phyloP scores from a whole-genome alignment of 2,329 filamentous ascomycete genomes.

The Metarhizium robertsii region DNA sequence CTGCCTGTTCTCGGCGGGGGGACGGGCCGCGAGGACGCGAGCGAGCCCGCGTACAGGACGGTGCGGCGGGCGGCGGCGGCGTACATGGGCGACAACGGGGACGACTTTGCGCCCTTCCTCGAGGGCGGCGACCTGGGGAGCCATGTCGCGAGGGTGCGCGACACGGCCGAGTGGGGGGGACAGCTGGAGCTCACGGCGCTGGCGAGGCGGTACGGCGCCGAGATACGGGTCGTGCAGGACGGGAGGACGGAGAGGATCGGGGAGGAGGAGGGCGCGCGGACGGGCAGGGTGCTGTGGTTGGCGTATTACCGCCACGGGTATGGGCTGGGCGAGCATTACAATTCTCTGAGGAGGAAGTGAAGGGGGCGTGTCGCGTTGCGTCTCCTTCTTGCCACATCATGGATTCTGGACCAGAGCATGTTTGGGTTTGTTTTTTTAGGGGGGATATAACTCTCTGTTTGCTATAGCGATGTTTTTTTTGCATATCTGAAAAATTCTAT shows the following conservation, averaged over 20 bases:
- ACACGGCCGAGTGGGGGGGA: constrained; percentile 93
- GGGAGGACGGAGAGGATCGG: constrained; percentile 69
- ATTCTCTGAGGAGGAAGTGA: constrained; percentile 56
- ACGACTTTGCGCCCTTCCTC: constrained; percentile 80
- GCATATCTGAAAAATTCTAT: too few species aligned
- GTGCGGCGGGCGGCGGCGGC: constrained; percentile 64
- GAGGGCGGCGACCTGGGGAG: constrained; percentile 68
- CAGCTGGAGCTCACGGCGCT: constrained; percentile 84
- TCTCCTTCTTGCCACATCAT: not conserved
- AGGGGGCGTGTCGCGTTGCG: not conserved
- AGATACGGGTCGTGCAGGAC: constrained; percentile 80
- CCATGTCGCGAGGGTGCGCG: constrained; percentile 68
- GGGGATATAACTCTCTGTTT: too few species aligned
- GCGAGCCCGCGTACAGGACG: constrained; percentile 46
- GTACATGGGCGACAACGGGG: constrained; percentile 64
- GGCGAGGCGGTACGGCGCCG: constrained; percentile 67
- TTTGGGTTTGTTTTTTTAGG: too few species aligned
- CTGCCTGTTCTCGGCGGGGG: constrained; percentile 74
- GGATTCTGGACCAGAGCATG: too few species aligned
- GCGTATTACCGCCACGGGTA: constrained; percentile 94
- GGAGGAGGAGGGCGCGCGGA: constrained; percentile 34
- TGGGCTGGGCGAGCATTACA: constrained; percentile 94
- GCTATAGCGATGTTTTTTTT: too few species aligned
- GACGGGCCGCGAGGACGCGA: not conserved
- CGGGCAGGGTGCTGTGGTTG: constrained; percentile 62